Evolutionary conservation across 2,329 filamentous ascomycete genomes (phyloP).

Genomic region (Diaporthe citriasiana): DNA sequence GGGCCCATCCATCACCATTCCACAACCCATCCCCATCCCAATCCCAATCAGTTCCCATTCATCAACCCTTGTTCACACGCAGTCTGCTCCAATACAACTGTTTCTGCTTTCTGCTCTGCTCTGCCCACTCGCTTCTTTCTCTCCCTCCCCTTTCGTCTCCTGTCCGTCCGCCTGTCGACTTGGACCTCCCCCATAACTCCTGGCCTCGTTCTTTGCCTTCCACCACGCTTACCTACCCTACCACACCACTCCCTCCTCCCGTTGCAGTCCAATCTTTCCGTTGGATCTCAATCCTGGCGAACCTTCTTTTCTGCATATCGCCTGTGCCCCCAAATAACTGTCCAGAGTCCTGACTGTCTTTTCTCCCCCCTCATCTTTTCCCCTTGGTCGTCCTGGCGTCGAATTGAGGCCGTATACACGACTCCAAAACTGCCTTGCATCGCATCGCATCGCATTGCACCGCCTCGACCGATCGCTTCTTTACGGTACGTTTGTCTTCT

Average conservation of each 20-base stretch:
- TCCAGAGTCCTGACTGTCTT: conserved; percentile 27
- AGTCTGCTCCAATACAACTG: conserved; percentile 37
- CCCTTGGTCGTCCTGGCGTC: conserved; percentile 36
- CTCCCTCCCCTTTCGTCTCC: conserved; percentile 38
- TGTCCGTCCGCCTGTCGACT: conserved; percentile 24
- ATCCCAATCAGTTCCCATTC: conserved; percentile 22
- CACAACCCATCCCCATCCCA: too few species aligned
- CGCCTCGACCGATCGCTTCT: conserved; percentile 29
- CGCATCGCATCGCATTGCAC: conserved; percentile 21
- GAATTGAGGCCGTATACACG: conserved; percentile 34
- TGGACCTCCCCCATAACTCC: conserved; percentile 33
- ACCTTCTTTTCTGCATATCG: conserved; percentile 38
- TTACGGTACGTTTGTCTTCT: conserved; percentile 33
- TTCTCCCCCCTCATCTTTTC: conserved; percentile 29
- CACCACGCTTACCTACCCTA: conserved; percentile 30
- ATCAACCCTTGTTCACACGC: conserved; percentile 28
- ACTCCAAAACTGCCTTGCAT: conserved; percentile 16
- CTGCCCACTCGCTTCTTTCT: conserved; percentile 45
- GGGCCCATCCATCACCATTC: conserved; percentile 7
- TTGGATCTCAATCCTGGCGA: conserved; percentile 39
- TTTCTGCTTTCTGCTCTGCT: conserved; percentile 42
- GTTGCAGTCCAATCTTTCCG: conserved; percentile 32
- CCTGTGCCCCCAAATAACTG: conserved; percentile 33
- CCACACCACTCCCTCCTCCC: conserved; percentile 31
- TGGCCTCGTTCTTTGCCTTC: conserved; percentile 37